Evolutionary conservation across 495 filamentous ascomycete species (phyloP).

Genomic region (Aspergillus biplanus): DNA sequence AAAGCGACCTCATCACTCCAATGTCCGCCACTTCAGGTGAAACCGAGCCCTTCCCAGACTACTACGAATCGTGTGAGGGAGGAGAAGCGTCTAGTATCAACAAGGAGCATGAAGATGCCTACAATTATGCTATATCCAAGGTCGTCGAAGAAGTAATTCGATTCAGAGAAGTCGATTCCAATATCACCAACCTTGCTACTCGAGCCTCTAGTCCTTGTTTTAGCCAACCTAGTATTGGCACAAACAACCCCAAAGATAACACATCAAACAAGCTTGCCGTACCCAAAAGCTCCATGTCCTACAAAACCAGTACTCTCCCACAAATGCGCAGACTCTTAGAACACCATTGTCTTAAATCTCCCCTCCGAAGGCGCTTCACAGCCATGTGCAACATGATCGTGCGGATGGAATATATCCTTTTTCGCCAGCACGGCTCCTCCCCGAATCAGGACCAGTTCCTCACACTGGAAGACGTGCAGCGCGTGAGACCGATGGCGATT

Average conservation of each 20-base stretch:
- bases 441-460: background rate
- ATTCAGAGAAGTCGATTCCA: constrained; percentile 20
- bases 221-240: too few relatives aligned
- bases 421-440: background rate
- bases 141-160: constrained; percentile 29
- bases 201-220: background rate
- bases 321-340: constrained; percentile 23
- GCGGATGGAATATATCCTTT: constrained; percentile 18
- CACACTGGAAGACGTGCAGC: background rate
- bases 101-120: constrained; percentile 21
- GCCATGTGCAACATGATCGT: constrained; percentile 32
- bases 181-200: constrained; percentile 7
- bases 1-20: background rate
- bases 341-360: constrained; percentile 14
- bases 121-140: constrained; percentile 30
- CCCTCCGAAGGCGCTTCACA: constrained; percentile 27
- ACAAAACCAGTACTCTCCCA: constrained; percentile 19
- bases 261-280: background rate
- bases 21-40: background rate
- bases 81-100: constrained; percentile 4
- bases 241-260: background rate
- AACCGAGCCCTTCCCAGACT: constrained; percentile 42
- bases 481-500: background rate
- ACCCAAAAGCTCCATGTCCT: too few relatives aligned
- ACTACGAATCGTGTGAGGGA: constrained; percentile 28